These are phyloP conservation scores for Mycena latifolia DNA, from an alignment of 768 basidiomycete genomes.

Conservation along the genomic window DNA sequence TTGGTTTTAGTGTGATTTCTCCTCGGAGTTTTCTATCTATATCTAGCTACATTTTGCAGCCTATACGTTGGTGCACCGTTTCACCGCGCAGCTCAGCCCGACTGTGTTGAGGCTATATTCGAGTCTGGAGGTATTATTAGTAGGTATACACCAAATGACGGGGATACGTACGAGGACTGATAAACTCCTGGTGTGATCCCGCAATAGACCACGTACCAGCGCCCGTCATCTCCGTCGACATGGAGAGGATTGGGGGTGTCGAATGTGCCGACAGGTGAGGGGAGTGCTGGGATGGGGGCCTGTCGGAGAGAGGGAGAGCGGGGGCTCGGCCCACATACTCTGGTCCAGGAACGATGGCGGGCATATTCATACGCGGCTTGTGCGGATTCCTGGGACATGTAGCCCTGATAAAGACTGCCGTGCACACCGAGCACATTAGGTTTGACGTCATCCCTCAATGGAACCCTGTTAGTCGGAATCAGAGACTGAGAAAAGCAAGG, in stretches of 20 bases:
- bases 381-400: background rate
- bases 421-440: background rate
- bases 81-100: background rate
- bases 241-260: background rate
- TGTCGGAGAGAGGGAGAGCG: background rate
- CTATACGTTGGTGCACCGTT: no score
- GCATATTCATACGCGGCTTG: background rate
- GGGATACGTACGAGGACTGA: background rate
- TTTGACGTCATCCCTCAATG: background rate
- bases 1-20: no score
- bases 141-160: background rate
- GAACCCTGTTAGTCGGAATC: no score
- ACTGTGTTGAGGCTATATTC: background rate
- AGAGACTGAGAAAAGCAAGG: no score
- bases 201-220: slow-evolving; percentile 1
- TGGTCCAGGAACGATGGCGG: background rate
- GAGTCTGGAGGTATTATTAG: background rate
- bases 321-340: background rate
- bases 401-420: background rate
- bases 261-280: background rate
- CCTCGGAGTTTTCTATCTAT: no score
- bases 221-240: no score
- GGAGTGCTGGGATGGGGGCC: background rate
- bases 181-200: background rate
- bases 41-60: no score